Evolutionary conservation across 2,329 filamentous ascomycete species (phyloP).

Genomic region (Sporothrix brunneoviolacea): DNA sequence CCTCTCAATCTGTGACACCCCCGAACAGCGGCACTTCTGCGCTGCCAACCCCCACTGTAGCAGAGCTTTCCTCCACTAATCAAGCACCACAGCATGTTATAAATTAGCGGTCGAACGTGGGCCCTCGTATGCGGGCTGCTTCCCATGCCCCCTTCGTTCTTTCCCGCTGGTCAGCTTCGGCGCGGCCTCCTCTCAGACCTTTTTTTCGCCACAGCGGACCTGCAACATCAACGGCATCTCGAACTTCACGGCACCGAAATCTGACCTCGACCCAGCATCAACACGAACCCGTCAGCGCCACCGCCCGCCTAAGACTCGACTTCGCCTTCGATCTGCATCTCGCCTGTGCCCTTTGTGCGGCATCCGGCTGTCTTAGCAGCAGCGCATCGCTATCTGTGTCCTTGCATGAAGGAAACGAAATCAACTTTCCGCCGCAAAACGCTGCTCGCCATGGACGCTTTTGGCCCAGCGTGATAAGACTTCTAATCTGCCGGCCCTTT

Average conservation of each 20-base stretch:
- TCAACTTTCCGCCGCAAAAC: background rate
- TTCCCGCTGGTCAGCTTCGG: too few relatives aligned
- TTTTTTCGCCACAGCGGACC: background rate
- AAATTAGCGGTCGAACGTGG: too few relatives aligned
- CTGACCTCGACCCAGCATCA: background rate
- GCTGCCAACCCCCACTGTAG: background rate
- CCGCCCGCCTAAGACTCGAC: background rate
- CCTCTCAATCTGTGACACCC: too few relatives aligned
- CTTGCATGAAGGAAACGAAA: background rate
- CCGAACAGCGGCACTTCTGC: background rate
- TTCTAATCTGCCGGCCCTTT: background rate
- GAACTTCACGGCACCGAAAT: background rate
- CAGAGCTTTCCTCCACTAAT: background rate
- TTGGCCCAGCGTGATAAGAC: conserved; percentile 6
- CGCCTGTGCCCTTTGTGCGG: background rate
- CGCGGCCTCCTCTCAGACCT: too few relatives aligned
- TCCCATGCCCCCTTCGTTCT: too few relatives aligned
- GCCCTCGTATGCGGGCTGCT: too few relatives aligned
- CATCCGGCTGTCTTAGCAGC: background rate
- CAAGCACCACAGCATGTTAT: background rate
- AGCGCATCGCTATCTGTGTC: background rate
- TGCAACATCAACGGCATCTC: background rate
- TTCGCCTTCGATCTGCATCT: background rate
- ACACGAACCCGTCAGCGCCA: background rate
- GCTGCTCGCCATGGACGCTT: conserved; percentile 14